Evolutionary conservation across 768 basidiomycete species (phyloP).

Genomic region (Xerocomellus chrysenteron): DNA sequence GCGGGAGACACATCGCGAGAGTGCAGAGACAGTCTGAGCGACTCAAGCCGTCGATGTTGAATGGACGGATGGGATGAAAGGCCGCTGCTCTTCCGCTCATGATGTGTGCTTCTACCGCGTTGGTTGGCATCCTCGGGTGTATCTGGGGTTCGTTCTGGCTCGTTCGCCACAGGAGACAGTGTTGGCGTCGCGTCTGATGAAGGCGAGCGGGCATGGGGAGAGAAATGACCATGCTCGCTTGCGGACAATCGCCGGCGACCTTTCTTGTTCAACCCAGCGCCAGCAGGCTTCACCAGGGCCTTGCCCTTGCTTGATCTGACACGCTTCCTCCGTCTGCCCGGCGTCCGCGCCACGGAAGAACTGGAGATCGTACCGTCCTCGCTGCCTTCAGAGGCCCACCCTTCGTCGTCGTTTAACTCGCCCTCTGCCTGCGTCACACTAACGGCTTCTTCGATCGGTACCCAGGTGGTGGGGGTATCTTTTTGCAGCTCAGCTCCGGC

Average conservation of each 20-base stretch:
- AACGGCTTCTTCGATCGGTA: conserved; percentile 3
- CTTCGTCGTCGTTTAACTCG: conserved; percentile 50
- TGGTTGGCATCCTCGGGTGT: conserved; percentile 5
- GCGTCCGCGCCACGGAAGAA: conserved; percentile 7
- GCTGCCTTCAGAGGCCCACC: conserved; percentile 62
- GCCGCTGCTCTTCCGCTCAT: conserved; percentile 12
- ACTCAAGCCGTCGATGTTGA: conserved; percentile 32
- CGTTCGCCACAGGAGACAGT: neutral
- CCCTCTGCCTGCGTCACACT: conserved; percentile 6
- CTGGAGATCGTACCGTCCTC: conserved; percentile 18
- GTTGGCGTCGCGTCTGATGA: neutral
- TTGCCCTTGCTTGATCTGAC: conserved; percentile 25
- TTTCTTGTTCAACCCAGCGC: conserved; percentile 3
- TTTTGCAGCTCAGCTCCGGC: conserved; percentile 15
- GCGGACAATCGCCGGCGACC: conserved; percentile 13
- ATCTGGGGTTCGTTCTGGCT: conserved; percentile 5
- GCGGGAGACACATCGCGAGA: conserved; percentile 44
- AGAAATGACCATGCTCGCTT: conserved; percentile 12
- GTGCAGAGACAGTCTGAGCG: conserved; percentile 17
- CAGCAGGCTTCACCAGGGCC: neutral
- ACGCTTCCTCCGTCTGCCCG: conserved; percentile 23
- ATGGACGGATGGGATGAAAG: conserved; percentile 22
- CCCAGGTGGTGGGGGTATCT: neutral
- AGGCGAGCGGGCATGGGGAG: neutral
- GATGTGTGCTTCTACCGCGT: conserved; percentile 25